phyloP scores from a whole-genome alignment of 225 moss, liverwort and hornwort species.

The Thuidium tamariscinum region DNA sequence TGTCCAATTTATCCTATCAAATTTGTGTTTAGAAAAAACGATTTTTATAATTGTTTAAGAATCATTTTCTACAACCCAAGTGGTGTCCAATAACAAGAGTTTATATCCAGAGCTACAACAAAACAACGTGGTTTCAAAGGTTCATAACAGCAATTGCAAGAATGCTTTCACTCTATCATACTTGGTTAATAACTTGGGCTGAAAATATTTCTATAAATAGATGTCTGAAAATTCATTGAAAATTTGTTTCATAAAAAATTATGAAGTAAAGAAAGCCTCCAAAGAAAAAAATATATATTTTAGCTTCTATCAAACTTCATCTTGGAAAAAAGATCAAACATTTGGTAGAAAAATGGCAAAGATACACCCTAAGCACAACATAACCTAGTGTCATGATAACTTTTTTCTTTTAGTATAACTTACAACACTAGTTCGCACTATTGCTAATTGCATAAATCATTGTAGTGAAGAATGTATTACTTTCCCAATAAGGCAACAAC shows the following conservation, averaged over 20 bases:
- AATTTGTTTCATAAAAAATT: no score
- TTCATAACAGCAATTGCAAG: no score
- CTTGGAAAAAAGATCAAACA: neutral
- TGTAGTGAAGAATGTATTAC: neutral
- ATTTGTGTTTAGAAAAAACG: neutral
- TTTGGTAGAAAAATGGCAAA: neutral
- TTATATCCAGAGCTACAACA: accelerated
- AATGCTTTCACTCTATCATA: no score
- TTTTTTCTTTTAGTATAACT: no score
- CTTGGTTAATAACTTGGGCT: no score
- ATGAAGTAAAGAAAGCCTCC: no score
- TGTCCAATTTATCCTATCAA: neutral
- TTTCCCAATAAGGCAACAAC: neutral
- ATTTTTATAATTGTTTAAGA: neutral
- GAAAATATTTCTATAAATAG: neutral
- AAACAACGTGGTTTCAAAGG: no score
- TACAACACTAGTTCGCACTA: neutral
- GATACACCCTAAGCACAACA: accelerated
- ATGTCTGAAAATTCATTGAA: neutral
- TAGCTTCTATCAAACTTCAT: neutral
- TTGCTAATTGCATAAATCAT: neutral
- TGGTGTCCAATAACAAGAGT: neutral
- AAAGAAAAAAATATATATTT: no score
- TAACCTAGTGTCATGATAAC: neutral
- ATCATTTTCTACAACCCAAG: neutral